These are phyloP conservation scores for Fusarium caatingaense DNA, from an alignment of 2,329 filamentous ascomycete species.

Conservation along the genomic window DNA sequence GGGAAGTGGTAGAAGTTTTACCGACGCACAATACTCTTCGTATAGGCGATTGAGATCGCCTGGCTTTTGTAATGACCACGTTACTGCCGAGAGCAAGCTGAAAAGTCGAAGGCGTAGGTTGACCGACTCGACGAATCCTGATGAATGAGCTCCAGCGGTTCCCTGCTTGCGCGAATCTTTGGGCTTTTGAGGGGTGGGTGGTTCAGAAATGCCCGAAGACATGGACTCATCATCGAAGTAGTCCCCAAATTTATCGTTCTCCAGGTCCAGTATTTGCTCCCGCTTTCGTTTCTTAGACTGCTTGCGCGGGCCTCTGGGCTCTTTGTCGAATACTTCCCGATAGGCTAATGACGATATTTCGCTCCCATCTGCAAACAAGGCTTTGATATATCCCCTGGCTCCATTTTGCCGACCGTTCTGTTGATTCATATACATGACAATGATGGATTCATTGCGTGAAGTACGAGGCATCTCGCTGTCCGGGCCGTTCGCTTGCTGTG, in stretches of 20 bases:
- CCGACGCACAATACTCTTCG: slow-evolving; percentile 65
- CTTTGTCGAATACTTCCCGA: slow-evolving; percentile 74
- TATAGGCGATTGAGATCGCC: slow-evolving; percentile 66
- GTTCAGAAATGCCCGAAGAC: slow-evolving; percentile 60
- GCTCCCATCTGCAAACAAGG: slow-evolving; percentile 74
- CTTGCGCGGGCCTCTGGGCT: slow-evolving; percentile 59
- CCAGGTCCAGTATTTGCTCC: slow-evolving; percentile 62
- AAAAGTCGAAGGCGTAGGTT: slow-evolving; percentile 72
- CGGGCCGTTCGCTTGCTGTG: slow-evolving; percentile 35
- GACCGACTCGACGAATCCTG: slow-evolving; percentile 64
- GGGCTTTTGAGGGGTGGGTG: slow-evolving; percentile 57
- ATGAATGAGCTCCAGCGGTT: slow-evolving; percentile 38
- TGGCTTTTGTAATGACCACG: slow-evolving; percentile 58
- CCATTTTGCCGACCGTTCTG: slow-evolving; percentile 58
- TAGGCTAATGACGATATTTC: slow-evolving; percentile 66
- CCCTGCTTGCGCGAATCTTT: slow-evolving; percentile 41
- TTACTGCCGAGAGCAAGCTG: slow-evolving; percentile 62
- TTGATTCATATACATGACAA: slow-evolving; percentile 69
- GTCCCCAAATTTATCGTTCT: slow-evolving; percentile 69
- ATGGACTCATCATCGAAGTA: slow-evolving; percentile 69
- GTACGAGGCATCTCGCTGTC: slow-evolving; percentile 42
- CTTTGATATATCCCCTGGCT: slow-evolving; percentile 69
- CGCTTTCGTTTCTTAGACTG: slow-evolving; percentile 63
- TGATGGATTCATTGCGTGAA: slow-evolving; percentile 64
- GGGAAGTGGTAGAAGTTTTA: slow-evolving; percentile 68